These are phyloP conservation scores for Globisporangium cederbergense DNA, from an alignment of 352 stramenopile genomes.

Conservation along the genomic window DNA sequence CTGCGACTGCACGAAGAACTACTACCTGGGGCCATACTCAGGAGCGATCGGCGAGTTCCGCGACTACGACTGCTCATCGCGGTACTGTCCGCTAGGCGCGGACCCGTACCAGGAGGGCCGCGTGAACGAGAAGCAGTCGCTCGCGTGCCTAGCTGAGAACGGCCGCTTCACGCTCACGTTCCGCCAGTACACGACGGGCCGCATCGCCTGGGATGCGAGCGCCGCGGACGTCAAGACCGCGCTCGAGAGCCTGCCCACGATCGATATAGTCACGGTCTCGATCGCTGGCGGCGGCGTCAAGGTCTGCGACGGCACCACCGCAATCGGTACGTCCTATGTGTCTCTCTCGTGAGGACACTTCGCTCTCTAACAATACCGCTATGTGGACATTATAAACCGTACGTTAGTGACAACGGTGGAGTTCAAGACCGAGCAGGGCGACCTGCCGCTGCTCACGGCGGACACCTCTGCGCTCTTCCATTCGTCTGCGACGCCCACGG, in stretches of 20 bases:
- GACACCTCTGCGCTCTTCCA: slow-evolving; percentile 40
- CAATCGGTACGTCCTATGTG: slow-evolving; percentile 31
- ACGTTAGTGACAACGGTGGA: slow-evolving; percentile 48
- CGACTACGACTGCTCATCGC: slow-evolving; percentile 66
- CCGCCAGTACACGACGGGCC: slow-evolving; percentile 47
- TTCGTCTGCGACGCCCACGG: slow-evolving; percentile 17
- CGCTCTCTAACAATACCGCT: not conserved
- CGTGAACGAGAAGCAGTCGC: slow-evolving; percentile 69
- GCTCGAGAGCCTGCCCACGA: slow-evolving; percentile 51
- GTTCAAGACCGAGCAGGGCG: slow-evolving; percentile 69
- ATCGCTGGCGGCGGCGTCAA: slow-evolving; percentile 30
- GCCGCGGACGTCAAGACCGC: slow-evolving; percentile 37
- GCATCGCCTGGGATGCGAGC: slow-evolving; percentile 49
- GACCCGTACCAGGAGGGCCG: slow-evolving; percentile 71
- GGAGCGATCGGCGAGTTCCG: slow-evolving; percentile 49
- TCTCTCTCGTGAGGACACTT: not conserved
- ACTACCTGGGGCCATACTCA: slow-evolving; percentile 69
- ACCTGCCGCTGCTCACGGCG: slow-evolving; percentile 43
- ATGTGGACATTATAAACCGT: not conserved
- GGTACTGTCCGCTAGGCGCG: slow-evolving; percentile 87
- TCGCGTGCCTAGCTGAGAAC: slow-evolving; percentile 49
- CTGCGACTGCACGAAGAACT: slow-evolving; percentile 62
- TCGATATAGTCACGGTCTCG: slow-evolving; percentile 50
- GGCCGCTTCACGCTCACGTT: slow-evolving; percentile 72
- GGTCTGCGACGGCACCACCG: slow-evolving; percentile 34